Base-by-base conservation (phyloP, 208 protist species). In the Histomonas meleagridis region DNA sequence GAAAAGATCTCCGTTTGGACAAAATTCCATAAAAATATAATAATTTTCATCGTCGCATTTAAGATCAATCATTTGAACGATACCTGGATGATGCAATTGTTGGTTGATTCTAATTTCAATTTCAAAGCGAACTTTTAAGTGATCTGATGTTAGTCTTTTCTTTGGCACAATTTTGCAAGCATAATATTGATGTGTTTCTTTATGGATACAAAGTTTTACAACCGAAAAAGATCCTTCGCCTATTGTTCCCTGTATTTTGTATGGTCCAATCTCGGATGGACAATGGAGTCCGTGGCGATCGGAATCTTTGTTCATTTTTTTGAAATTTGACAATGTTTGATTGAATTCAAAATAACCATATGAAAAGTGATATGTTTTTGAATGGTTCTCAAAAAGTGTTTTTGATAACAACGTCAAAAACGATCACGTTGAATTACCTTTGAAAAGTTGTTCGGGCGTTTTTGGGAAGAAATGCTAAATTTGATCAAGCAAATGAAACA, bases 1-100 rank as follows among this genome's bases (percentile, higher is more conserved):
- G 18, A 86, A 86, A 18, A 86, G 46, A 21, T 86, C 76, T n/a
- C 76, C 76, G 38, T 86, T 86, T n/a, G 76, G 76, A 35, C 76
- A 86, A 86, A 86, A 86, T 46, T 86, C 76, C 76, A 86, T 86
- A 53, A 86, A 40, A 55, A 86, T 38, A 86, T 86, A 86, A 86
- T 86, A 86, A 86, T 86, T 86, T 32, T 51, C 14, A 55, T 86
- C 76, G 26, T 86, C 76, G 4, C 38, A 38, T 1, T 55, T 55
- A n/a, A 86, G 46, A 55, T 86, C 76, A 26, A 55, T 55, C 46
- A 86, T 51, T 53, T 43, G 26, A 28, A 86, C 76, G 1, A 86
- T 46, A 18, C 76, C 76, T 32, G 76, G 76, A 35, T 86, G 76
- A 43, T 46, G 38, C 40, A 86, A 32, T 55, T 86, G 76, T 21